These are phyloP conservation scores for Coprinopsis strossmayeri DNA, from an alignment of 768 basidiomycete species.

Conservation along the genomic window DNA sequence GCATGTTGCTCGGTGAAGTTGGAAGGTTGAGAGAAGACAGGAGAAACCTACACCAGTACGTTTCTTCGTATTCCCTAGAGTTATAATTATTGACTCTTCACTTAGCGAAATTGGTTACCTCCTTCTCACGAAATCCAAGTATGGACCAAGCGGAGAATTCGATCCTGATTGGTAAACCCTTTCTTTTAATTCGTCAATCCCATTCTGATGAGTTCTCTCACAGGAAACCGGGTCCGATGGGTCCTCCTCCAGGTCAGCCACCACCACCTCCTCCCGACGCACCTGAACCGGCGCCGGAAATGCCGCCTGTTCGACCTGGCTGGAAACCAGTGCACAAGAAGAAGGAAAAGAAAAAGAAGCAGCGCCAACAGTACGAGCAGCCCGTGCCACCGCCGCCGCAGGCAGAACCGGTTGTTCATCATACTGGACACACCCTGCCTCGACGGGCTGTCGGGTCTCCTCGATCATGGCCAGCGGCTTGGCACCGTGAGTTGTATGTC, in stretches of 20 bases:
- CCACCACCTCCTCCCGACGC: slow-evolving; percentile 30
- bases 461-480: slow-evolving; percentile 54
- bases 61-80: slow-evolving; percentile 13
- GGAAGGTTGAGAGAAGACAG: slow-evolving; percentile 77
- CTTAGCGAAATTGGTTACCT: slow-evolving; percentile 70
- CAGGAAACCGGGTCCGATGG: no score
- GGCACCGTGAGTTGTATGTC: slow-evolving; percentile 55
- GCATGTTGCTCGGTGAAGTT: slow-evolving; percentile 77
- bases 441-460: no score
- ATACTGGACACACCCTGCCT: no score
- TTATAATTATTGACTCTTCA: not conserved
- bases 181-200: no score
- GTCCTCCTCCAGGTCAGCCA: slow-evolving; percentile 27
- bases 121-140: slow-evolving; percentile 64
- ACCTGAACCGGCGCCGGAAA: slow-evolving; percentile 36
- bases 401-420: slow-evolving; percentile 14
- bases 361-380: slow-evolving; percentile 5
- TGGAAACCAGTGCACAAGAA: slow-evolving; percentile 53
- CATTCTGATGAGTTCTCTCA: no score
- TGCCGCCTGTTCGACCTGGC: slow-evolving; percentile 39
- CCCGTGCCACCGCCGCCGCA: slow-evolving; percentile 4
- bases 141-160: slow-evolving; percentile 82
- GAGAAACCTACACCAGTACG: slow-evolving; percentile 73
- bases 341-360: slow-evolving; percentile 49
- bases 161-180: slow-evolving; percentile 72